These are phyloP conservation scores for Fusarium sp. DNA, from an alignment of 2,329 filamentous ascomycete species.

Conservation along the genomic window DNA sequence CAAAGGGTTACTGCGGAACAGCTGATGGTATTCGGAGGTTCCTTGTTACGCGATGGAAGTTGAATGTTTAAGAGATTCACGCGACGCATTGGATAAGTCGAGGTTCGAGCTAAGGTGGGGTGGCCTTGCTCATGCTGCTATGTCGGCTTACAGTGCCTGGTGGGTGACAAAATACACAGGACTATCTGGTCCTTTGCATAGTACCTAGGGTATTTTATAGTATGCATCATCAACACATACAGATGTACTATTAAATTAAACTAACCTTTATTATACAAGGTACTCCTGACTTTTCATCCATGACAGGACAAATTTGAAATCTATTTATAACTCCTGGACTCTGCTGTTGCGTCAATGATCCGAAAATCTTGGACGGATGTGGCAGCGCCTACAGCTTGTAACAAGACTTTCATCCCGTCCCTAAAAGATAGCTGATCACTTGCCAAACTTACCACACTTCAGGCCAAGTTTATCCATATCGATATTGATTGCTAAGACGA, in stretches of 20 bases:
- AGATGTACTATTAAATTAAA: no score
- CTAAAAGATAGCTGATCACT: background rate
- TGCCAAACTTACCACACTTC: background rate
- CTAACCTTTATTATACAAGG: no score
- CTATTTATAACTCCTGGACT: slow-evolving; percentile 25
- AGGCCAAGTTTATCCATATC: background rate
- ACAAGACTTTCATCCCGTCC: background rate
- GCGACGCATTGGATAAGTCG: slow-evolving; percentile 9
- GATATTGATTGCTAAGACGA: slow-evolving; percentile 6
- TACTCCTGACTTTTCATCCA: background rate
- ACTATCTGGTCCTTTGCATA: no score
- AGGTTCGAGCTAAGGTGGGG: slow-evolving; percentile 29
- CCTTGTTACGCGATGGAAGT: background rate
- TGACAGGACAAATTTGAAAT: background rate
- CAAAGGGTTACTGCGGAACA: background rate
- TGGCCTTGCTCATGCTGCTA: background rate
- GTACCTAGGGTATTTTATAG: no score
- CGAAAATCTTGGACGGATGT: slow-evolving; percentile 5
- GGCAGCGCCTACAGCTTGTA: slow-evolving; percentile 18
- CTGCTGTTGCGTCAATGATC: slow-evolving; percentile 12
- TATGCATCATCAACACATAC: no score
- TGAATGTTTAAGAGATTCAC: slow-evolving; percentile 27
- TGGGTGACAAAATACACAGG: no score
- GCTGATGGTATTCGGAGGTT: background rate
- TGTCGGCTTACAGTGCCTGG: background rate